Percentiles rank a stretch among this genome's conserved stretches.
Conservation (phyloP, 2,329 filamentous ascomycete genomes). For the Cladophialophora bantiana region DNA sequence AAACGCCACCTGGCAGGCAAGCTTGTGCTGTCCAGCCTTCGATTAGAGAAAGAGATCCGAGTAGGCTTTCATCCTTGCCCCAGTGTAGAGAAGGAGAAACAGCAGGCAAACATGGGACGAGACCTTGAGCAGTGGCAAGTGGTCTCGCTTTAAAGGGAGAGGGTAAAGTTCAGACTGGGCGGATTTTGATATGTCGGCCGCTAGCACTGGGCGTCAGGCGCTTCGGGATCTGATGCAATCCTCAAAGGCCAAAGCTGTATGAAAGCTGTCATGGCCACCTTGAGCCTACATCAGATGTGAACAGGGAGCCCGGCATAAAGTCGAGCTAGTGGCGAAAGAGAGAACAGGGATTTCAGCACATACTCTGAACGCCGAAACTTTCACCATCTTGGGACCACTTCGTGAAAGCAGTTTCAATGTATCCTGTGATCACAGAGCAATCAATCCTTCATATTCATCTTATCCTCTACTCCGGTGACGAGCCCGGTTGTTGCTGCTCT, state of each 20-base stretch:
- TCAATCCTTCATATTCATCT: constrained; percentile 2
- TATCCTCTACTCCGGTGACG: neutral
- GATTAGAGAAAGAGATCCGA: too few species aligned
- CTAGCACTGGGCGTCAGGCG: neutral
- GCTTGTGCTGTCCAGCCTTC: too few species aligned
- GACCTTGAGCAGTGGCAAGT: too few species aligned
- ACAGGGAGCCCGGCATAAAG: neutral
- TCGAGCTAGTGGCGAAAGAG: neutral
- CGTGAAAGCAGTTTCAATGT: neutral
- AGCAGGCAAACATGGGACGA: too few species aligned
- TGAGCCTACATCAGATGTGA: neutral
- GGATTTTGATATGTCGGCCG: too few species aligned
- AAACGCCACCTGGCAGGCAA: neutral
- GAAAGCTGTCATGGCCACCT: neutral
- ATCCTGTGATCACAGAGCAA: neutral
- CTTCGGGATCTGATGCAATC: neutral
- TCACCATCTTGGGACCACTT: neutral
- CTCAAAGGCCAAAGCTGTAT: neutral
- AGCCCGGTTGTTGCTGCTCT: neutral
- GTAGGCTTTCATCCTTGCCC: too few species aligned
- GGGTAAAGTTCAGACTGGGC: too few species aligned
- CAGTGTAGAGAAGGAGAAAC: too few species aligned
- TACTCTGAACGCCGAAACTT: neutral
- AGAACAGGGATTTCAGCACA: neutral
- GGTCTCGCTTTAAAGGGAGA: too few species aligned